These are phyloP conservation scores for Cutaneotrichosporon spelunceum DNA, from an alignment of 1,284 basidiomycete genomes.

Conservation along the genomic window DNA sequence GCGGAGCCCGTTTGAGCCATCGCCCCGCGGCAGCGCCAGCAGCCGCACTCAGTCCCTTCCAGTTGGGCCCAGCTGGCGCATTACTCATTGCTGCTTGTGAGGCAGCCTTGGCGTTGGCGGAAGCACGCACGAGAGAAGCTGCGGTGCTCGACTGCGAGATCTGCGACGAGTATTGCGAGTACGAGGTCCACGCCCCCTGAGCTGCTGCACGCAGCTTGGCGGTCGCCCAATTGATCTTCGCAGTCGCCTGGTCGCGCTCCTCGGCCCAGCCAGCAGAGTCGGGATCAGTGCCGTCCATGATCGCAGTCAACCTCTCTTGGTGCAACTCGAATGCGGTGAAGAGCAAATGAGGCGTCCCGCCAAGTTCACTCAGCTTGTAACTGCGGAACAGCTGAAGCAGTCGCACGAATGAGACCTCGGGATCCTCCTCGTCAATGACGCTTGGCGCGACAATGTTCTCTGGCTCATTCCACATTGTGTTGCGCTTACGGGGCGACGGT, in stretches of 20 bases:
- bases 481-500: conserved; percentile 8
- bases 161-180: conserved; percentile 20
- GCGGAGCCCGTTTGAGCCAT: conserved; percentile 1
- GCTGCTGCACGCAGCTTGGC: conserved; percentile 17
- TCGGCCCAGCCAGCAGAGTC: conserved; percentile 25
- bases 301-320: conserved; percentile 29
- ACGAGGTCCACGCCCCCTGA: conserved; percentile 19
- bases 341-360: conserved; percentile 31
- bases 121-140: conserved; percentile 27
- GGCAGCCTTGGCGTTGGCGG: conserved; percentile 29
- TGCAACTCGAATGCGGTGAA: conserved; percentile 35
- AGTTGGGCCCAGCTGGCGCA: conserved; percentile 13
- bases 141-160: conserved; percentile 25
- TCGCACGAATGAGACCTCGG: conserved; percentile 32
- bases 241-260: conserved; percentile 11
- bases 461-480: conserved; percentile 18
- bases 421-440: conserved; percentile 23
- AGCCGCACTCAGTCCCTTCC: conserved; percentile 22
- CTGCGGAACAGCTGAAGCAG: conserved; percentile 30
- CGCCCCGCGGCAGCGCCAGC: conserved; percentile 11
- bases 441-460: conserved; percentile 7
- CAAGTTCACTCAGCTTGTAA: conserved; percentile 35
- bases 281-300: conserved; percentile 29
- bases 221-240: conserved; percentile 16
- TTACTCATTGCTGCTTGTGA: conserved; percentile 29